These are phyloP conservation scores for Harrya chromipes DNA, from an alignment of 768 basidiomycete species.

Conservation along the genomic window DNA sequence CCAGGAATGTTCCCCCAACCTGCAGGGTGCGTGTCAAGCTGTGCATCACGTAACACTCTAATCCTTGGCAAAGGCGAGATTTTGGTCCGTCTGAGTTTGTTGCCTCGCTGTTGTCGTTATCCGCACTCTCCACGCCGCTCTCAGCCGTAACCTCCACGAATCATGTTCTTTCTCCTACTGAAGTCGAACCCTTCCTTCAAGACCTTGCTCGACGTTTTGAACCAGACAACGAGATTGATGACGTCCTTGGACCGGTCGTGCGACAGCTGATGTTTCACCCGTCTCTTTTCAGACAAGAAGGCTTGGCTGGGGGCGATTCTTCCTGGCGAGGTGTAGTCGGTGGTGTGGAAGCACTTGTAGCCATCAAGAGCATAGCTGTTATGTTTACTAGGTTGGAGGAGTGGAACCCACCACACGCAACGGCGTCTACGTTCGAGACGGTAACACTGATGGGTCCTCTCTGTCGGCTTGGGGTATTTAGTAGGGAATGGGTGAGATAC, in stretches of 20 bases:
- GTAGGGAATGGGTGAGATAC: constrained; percentile 76
- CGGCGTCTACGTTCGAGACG: constrained; percentile 59
- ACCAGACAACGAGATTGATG: constrained; percentile 72
- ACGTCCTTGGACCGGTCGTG: constrained; percentile 75
- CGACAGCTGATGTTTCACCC: constrained; percentile 58
- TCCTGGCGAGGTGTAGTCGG: constrained; percentile 85
- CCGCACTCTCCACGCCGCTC: constrained; percentile 65
- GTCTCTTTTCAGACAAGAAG: constrained; percentile 62
- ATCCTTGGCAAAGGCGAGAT: constrained; percentile 46
- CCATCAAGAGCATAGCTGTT: constrained; percentile 77
- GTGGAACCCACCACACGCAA: constrained; percentile 65
- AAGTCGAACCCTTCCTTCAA: constrained; percentile 77
- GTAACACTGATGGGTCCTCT: constrained; percentile 80
- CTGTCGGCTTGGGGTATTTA: constrained; percentile 79
- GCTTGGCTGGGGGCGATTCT: constrained; percentile 67
- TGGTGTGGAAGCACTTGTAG: constrained; percentile 76
- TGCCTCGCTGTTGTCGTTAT: constrained; percentile 73
- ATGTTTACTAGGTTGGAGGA: constrained; percentile 74
- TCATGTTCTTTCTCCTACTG: constrained; percentile 56
- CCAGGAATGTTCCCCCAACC: constrained; percentile 96
- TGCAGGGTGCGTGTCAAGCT: constrained; percentile 46
- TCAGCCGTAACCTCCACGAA: constrained; percentile 44
- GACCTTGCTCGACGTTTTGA: constrained; percentile 83
- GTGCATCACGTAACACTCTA: neutral
- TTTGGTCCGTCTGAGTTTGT: constrained; percentile 81